Base-by-base conservation (phyloP, 805 yeast species). In the Candida alai region DNA sequence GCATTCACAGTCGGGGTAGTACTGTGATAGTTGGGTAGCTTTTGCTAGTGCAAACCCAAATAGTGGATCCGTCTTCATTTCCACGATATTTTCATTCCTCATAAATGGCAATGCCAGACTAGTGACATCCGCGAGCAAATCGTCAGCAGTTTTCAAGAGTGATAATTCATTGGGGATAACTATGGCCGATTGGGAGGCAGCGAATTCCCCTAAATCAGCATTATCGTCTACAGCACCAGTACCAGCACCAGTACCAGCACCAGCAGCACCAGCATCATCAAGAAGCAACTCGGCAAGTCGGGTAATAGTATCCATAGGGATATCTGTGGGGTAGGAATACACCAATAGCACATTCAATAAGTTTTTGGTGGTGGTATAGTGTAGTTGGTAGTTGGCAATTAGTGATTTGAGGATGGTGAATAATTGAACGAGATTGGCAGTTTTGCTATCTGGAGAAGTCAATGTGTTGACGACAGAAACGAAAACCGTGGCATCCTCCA, bases 21-120 rank as follows among this genome's bases (percentile, higher is more conserved):
- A 57, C 6, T 23, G 37, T 2, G 60, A 45, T 27, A 47, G 41
- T n/a, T 44, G 43, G 16, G 35, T 26, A 12, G 48, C 34, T 37
- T 52, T 46, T n/a, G 51, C 37, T 28, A 41, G 42, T 19, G 46
- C 40, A 15, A 28, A 58, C 43, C 23, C 49, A 43, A 32, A 50
- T 46, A 33, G 49, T 36, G 22, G 25, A 7, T 32, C 37, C 19
- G 32, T 34, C 6, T 18, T 16, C 9, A 22, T 9, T 9, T 29
- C 12, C 7, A n/a, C n/a, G 2, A 10, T 23, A 14, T 20, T 19
- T 10, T 26, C n/a, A 5, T 13, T 21, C 19, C 28, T 28, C 6
- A 21, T 28, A 14, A 30, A 17, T 7, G 15, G 21, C 19, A 25
- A 33, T 12, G 21, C 24, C 29, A 28, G 32, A 13, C 23, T 13